phyloP scores from a whole-genome alignment of 2,329 filamentous ascomycete species.

The Ophiostoma sp. region DNA sequence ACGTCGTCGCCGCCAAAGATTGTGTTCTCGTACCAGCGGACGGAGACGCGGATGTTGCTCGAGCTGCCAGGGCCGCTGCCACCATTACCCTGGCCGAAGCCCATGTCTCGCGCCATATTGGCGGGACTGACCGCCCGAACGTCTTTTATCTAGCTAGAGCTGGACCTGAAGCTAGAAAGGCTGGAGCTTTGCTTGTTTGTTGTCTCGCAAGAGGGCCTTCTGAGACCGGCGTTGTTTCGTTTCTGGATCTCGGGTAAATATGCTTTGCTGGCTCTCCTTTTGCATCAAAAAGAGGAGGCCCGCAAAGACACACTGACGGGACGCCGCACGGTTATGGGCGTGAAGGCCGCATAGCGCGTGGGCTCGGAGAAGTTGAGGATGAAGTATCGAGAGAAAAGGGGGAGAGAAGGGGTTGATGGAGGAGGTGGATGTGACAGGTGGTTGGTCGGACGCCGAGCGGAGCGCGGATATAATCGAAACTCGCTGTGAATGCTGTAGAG shows the following conservation, averaged over 20 bases:
- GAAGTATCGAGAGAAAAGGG: neutral
- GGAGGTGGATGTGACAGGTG: neutral
- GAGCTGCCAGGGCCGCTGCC: neutral
- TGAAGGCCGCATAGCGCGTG: conserved; percentile 19
- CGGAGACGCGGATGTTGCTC: conserved; percentile 87
- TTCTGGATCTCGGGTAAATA: neutral
- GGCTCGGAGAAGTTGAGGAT: neutral
- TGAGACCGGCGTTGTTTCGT: neutral
- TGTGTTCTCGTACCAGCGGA: conserved; percentile 89
- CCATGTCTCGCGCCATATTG: conserved; percentile 26
- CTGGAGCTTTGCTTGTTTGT: neutral
- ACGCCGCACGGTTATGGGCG: conserved; percentile 26
- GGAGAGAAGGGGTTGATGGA: neutral
- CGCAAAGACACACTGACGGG: conserved; percentile 2
- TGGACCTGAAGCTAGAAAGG: neutral
- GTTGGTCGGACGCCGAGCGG: neutral
- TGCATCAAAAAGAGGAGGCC: neutral
- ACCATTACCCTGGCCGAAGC: neutral
- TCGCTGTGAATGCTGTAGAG: neutral
- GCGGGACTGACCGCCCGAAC: neutral
- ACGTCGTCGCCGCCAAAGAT: conserved; percentile 97
- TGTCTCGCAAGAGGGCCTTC: neutral
- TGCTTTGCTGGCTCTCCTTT: neutral
- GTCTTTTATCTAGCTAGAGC: neutral
- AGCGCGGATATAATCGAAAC: neutral